Evolutionary conservation across 179 eudicot genomes (phyloP), one percentile per base, ranked within the genome.

Genomic region (Carnegiea gigantea): DNA sequence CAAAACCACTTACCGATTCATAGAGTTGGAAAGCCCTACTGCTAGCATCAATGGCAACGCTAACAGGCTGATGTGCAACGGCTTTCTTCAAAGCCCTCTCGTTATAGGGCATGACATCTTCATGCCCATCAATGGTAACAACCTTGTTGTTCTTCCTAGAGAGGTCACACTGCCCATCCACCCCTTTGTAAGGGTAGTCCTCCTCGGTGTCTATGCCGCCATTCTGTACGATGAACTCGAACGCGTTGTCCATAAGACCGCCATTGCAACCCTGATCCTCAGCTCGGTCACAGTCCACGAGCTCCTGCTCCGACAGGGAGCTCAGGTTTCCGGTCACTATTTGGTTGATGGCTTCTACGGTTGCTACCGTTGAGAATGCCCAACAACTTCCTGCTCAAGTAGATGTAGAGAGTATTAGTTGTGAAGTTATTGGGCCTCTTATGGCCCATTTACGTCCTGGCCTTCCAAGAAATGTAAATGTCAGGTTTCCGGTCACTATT

Each of bases 351-450:
- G 91, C 93, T 84, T 95, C 98, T 40, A 95, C 92, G 2, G 97
- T 88, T 28, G 97, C 94, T 60, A 93, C 92, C 9, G 98, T 93
- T 48, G 98, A 91, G 78, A 95, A 95, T 62, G 98, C 98, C 98
- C 98, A 95, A 75, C 98, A 94, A 78, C 98, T 93, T 57, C 97
- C 97, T 94, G 89, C 65, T 77, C 24, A n/a, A 12, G 57, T 18
- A 44, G 2, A n/a, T 9, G 64, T 0, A 53, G 23, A 1, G 2
- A 4, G 26, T 0, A 23, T 75, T 65, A 74, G 24, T 62, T 64
- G 9, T 26, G 70, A n/a, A 0, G 28, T 48, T 49, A 5, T 48
- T 78, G 21, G 80, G 43, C 20, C 1, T 28, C 46, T 9, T 1
- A 28, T 9, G 59, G 44, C 60, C 44, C 57, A 65, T 12, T 75